phyloP scores from a whole-genome alignment of 1,284 basidiomycete genomes.

The Melampsora larici-populina region DNA sequence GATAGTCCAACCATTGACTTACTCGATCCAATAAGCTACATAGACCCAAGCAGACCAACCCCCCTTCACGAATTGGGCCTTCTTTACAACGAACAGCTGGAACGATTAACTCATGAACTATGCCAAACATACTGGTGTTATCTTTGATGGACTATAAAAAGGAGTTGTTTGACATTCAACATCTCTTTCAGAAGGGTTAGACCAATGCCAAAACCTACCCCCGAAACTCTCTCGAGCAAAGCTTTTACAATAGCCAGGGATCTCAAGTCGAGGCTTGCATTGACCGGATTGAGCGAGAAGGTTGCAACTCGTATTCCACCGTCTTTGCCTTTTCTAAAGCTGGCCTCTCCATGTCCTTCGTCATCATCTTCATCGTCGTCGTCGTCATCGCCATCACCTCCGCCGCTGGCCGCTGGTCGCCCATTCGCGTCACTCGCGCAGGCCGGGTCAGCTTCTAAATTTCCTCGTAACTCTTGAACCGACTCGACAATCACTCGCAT shows the following conservation, averaged over 20 bases:
- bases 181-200: background rate
- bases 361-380: slow-evolving; percentile 36
- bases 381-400: slow-evolving; percentile 55
- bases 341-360: slow-evolving; percentile 40
- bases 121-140: slow-evolving; percentile 86
- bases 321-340: slow-evolving; percentile 31
- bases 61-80: slow-evolving; percentile 75
- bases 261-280: slow-evolving; percentile 68
- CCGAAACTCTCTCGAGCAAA: slow-evolving; percentile 84
- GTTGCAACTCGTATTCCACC: slow-evolving; percentile 30
- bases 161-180: background rate
- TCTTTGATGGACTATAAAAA: slow-evolving; percentile 75
- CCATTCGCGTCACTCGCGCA: slow-evolving; percentile 42
- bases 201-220: slow-evolving; percentile 60
- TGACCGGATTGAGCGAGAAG: slow-evolving; percentile 57
- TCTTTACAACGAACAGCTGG: slow-evolving; percentile 87
- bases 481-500: slow-evolving; percentile 92
- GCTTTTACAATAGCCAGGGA: slow-evolving; percentile 84
- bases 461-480: slow-evolving; percentile 75
- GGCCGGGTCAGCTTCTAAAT: slow-evolving; percentile 31
- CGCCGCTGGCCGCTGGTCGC: slow-evolving; percentile 55
- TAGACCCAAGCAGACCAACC: slow-evolving; percentile 77
- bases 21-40: slow-evolving; percentile 81
- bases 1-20: slow-evolving; percentile 46
- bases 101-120: slow-evolving; percentile 82